Evolutionary conservation across 352 stramenopile species (phyloP), one percentile per base, ranked within the genome.

Genomic region (Elongisporangium undulatum): DNA sequence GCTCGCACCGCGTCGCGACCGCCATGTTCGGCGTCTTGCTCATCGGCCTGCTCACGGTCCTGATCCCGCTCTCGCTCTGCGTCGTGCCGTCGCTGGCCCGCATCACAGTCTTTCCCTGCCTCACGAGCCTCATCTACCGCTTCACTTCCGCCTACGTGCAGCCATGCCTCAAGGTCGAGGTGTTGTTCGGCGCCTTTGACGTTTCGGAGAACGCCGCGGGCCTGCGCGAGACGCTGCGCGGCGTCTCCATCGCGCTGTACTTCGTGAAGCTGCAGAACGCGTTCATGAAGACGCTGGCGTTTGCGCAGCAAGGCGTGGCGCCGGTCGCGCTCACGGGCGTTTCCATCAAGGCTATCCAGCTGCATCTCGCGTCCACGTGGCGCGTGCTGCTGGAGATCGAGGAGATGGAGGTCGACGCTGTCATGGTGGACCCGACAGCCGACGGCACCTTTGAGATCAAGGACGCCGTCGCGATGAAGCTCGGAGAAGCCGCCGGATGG

Each of bases 61-160:
- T 79, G 51, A 67, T 89, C 54, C 79, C 79, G 39, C 67, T 89
- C 45, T 89, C 75, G 60, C 72, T 87, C 17, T 89, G 79, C 57
- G 71, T 86, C 20, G 75, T 89, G 65, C 79, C 79, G 23, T 66
- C 69, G 24, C 60, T 89, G 24, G 79, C 79, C 24, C 75, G 75
- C 52, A 61, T 66, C 63, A 89, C 79, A 15, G 58, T 89, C 51
- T 89, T 89, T 56, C 79, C 79, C 53, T 51, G 87, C 45, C 57
- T 89, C 54, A 76, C 79, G 29, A 70, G 54, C 50, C 68, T 89
- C 26, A 62, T 89, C 29, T 75, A 87, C 71, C 77, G 76, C 57
- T 71, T 82, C 60, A 65, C 72, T 52, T 67, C 71, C 17, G 66
- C 67, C 7, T 89, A 89, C 41, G 51, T 89, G 62, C 74, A 79